Percentiles rank a stretch among this genome's conserved stretches.
Conservation (phyloP, 2,329 filamentous ascomycete species). For the Cryoendolithus antarcticus region DNA sequence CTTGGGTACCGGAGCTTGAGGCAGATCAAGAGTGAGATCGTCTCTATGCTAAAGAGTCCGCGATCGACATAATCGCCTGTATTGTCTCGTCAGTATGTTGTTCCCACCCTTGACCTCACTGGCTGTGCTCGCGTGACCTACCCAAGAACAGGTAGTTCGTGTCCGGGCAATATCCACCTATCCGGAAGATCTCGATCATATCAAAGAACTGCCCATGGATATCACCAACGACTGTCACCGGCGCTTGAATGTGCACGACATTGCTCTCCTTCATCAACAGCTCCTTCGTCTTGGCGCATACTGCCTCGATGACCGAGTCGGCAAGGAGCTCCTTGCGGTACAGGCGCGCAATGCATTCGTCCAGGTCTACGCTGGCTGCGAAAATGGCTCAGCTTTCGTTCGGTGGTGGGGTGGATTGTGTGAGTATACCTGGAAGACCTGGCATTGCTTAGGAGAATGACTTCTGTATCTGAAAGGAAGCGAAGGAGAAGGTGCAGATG, state of each 20-base stretch:
- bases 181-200: slow-evolving; percentile 97
- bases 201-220: slow-evolving; percentile 99
- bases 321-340: slow-evolving; percentile 96
- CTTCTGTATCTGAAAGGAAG: too few species aligned
- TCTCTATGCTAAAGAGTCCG: slow-evolving; percentile 97
- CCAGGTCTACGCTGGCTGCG: slow-evolving; percentile 85
- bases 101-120: not conserved
- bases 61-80: slow-evolving; percentile 94
- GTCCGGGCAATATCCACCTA: slow-evolving; percentile 91
- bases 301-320: slow-evolving; percentile 95
- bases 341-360: slow-evolving; percentile 93
- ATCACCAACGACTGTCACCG: slow-evolving; percentile 93
- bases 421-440: slow-evolving; percentile 36
- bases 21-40: slow-evolving; percentile 93
- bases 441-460: slow-evolving; percentile 27
- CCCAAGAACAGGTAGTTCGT: slow-evolving; percentile 97
- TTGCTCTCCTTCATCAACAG: slow-evolving; percentile 99
- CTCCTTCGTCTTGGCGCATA: slow-evolving; percentile 98
- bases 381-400: too few species aligned
- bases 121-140: slow-evolving; percentile 29
- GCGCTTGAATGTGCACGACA: slow-evolving; percentile 90
- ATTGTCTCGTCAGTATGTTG: slow-evolving; percentile 1
- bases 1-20: slow-evolving; percentile 93
- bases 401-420: too few species aligned
- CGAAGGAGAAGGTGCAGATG: too few species aligned